Evolutionary conservation across 139 green algal species (phyloP), one percentile per base, ranked within the genome.

Genomic region (Desmodesmus armatus): DNA sequence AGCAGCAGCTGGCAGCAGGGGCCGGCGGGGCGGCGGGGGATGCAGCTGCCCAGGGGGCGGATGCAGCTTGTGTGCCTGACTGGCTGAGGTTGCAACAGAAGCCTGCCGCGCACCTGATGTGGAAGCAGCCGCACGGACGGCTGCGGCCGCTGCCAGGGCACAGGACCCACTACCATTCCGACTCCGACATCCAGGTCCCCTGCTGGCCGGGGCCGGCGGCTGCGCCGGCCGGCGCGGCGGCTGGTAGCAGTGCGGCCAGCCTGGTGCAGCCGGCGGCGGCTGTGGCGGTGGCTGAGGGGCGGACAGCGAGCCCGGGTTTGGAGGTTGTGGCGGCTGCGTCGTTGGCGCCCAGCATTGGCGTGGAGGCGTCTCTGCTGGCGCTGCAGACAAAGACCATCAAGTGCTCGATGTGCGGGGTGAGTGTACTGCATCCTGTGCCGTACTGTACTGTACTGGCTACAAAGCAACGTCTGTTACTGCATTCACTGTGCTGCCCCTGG

Each of bases 371-470:
- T n/a, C n/a, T n/a, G n/a, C 31, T 80, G 5, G 76, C 76, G 27
- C 35, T 82, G 53, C 76, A 82, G 55, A 17, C 47, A 7, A 65
- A 39, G 25, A 82, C 53, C 5, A 82, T 82, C 76, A 82, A 71
- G 53, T 82, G 76, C 33, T 31, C 53, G 23, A 72, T 82, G 2
- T 82, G 76, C 29, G 53, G 51, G 37, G 76, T 82, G 27, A 71
- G 76, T 82, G 3, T 5, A 69, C n/a, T 69, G 60, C 60, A 23
- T 74, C 33, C 1, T 29, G 65, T 74, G 15, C 65, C 44, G 65
- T 69, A 29, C 60, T 7, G 35, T 7, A 55, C n/a, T 39, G n/a
- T 69, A 39, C 55, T 66, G 55, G 47, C 53, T 63, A 63, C 9
- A 13, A n/a, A n/a, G n/a, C n/a, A n/a, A n/a, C n/a, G n/a, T n/a